Evolutionary conservation across 2,329 filamentous ascomycete species (phyloP), one percentile per base, ranked within the genome.

Genomic region (Verticillium isaacii): DNA sequence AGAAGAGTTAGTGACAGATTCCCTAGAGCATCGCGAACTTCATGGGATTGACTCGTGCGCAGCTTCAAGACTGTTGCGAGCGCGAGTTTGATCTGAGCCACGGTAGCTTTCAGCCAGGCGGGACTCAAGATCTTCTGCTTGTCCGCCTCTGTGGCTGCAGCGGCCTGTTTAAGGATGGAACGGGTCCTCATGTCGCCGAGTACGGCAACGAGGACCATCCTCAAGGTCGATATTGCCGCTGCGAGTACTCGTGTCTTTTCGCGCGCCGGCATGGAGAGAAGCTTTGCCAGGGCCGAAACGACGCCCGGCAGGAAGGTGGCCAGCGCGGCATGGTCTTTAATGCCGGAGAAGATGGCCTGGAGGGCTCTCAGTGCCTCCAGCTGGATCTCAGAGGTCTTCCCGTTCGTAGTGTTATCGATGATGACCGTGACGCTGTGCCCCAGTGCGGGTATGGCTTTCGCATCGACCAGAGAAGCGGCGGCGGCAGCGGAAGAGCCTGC

Each of bases 241-340:
- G 88, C 77, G 7, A 98, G 77, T 0, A 96, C 83, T 50, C 82
- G 73, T 1, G 73, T 74, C 67, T 83, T 86, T 55, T 80, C 77
- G 12, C 83, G 82, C 50, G 84, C 85, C 0, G 88, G 90, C 0
- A 87, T 86, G 5, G 90, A 89, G 58, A 96, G 77, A 0, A 92
- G 78, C 69, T 89, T 93, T 2, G 90, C 88, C 29, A 99, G 78
- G 1, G 88, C 86, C 3, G 95, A 98, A 0, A 97, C 85, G 0
- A 92, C 92, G 11, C 93, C 92, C 0, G 96, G 95, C 52, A 98
- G 81, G 69, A 99, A 95, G 64, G 86, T 93, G 11, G 92, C 91
- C 61, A 96, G 79, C 2, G 91, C 86, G n/a, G 90, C 84, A 56
- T 84, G 84, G 68, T 95, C 89, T 59, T 83, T 86, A 54, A 97